These are phyloP conservation scores for Thielaviopsis musarum DNA, from an alignment of 2,329 filamentous ascomycete genomes.

Conservation along the genomic window DNA sequence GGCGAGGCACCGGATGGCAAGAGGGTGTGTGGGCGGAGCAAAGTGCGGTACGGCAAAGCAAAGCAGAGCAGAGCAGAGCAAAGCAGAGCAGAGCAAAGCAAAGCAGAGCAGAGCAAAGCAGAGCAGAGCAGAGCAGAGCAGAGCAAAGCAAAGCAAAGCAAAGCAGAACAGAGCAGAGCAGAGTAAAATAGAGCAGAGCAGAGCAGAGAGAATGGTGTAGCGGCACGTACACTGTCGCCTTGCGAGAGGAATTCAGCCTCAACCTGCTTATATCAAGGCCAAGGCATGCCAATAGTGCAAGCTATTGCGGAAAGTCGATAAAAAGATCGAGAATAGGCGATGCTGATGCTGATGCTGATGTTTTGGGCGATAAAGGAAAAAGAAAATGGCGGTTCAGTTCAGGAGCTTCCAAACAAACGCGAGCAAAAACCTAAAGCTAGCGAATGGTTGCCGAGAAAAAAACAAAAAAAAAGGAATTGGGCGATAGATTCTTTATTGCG, in stretches of 20 bases:
- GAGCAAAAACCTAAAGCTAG: neutral
- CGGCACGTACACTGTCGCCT: neutral
- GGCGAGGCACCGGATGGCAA: too few relatives aligned
- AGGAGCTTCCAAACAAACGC: neutral
- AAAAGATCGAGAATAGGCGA: neutral
- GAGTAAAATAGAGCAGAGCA: neutral
- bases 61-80: neutral
- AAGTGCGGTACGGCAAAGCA: too few relatives aligned
- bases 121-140: neutral
- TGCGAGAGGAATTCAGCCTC: slow-evolving; percentile 4
- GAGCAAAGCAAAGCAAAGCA: neutral
- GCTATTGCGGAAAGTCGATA: neutral
- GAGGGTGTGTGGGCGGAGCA: too few relatives aligned
- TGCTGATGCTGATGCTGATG: neutral
- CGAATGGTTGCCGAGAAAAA: too few relatives aligned
- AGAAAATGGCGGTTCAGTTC: neutral
- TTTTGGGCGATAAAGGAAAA: slow-evolving; percentile 4
- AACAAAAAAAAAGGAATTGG: too few relatives aligned
- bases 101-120: neutral
- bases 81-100: neutral
- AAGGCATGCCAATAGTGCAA: neutral
- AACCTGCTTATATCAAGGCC: neutral
- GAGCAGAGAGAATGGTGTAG: neutral
- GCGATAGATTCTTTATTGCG: too few relatives aligned
- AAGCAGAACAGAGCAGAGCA: neutral